Percentiles rank a stretch among this genome's conserved stretches.
These are phyloP conservation scores for Phanerodontia chrysosporium DNA, from an alignment of 768 basidiomycete species.

Conservation along the genomic window DNA sequence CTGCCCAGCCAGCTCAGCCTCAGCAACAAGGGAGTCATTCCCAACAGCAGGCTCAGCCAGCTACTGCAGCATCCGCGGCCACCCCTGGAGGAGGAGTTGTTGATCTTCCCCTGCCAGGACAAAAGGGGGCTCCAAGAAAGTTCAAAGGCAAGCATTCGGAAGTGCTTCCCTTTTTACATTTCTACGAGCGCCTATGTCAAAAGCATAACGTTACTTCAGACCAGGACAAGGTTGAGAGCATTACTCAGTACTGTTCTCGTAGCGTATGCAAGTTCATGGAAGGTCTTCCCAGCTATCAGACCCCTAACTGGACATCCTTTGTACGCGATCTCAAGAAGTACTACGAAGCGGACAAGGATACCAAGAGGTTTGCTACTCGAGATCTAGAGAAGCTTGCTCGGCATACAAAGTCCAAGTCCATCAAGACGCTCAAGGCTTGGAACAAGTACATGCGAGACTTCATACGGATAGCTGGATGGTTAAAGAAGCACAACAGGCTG, in stretches of 20 bases:
- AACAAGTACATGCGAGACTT: slow-evolving; percentile 1
- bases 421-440: background rate
- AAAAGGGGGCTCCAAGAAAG: slow-evolving; percentile 4
- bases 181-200: background rate
- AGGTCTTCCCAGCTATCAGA: background rate
- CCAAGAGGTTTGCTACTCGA: background rate
- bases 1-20: no score
- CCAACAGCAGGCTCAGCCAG: no score
- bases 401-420: background rate
- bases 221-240: slow-evolving; percentile 1
- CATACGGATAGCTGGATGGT: slow-evolving; percentile 6
- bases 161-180: background rate
- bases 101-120: background rate
- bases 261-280: slow-evolving; percentile 1
- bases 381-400: background rate
- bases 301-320: background rate
- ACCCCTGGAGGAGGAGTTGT: background rate
- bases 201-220: background rate
- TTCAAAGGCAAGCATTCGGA: slow-evolving; percentile 1
- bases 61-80: no score
- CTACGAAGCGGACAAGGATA: slow-evolving; percentile 3
- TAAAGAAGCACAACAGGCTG: background rate
- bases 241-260: slow-evolving; percentile 9
- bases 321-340: background rate
- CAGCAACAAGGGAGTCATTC: no score